Percentiles rank a stretch among this genome's conserved stretches.
phyloP scores from a whole-genome alignment of 148 eudicot species.

The Tetragonia tetragonoides region DNA sequence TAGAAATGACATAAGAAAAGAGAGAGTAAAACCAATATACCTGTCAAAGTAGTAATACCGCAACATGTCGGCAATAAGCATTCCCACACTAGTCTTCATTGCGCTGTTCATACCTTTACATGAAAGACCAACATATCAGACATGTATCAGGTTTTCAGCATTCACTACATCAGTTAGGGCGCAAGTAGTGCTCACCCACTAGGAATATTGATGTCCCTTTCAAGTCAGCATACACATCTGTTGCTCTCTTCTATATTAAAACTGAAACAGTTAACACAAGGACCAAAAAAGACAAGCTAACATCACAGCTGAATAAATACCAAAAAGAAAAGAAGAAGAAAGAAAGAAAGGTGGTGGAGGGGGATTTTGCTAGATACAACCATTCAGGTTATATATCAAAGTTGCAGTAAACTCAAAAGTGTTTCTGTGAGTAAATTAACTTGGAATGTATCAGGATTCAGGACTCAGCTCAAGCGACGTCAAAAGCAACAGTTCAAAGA shows the following conservation, averaged over 20 bases:
- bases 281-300: slow-evolving; percentile 18
- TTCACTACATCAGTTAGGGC: background rate
- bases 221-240: slow-evolving; percentile 53
- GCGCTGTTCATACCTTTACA: slow-evolving; percentile 59
- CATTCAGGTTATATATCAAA: no score
- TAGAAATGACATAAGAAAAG: slow-evolving; percentile 9
- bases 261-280: slow-evolving; percentile 38
- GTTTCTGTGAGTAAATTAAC: no score
- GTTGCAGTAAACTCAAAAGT: no score
- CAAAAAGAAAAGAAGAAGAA: background rate
- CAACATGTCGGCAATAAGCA: slow-evolving; percentile 65
- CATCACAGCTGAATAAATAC: background rate
- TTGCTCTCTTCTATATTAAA: slow-evolving; percentile 72
- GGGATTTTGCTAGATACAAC: no score
- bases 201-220: slow-evolving; percentile 88
- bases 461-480: no score
- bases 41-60: slow-evolving; percentile 89
- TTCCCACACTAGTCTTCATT: slow-evolving; percentile 58
- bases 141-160: background rate
- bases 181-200: slow-evolving; percentile 53
- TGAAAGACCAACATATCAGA: slow-evolving; percentile 5
- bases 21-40: slow-evolving; percentile 29
- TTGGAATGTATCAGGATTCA: no score
- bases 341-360: background rate
- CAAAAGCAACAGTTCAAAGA: no score